Evolutionary conservation across 225 moss, liverwort and hornwort genomes (phyloP), one percentile per base, ranked within the genome.

Genomic region (Sphagnum tenellum): DNA sequence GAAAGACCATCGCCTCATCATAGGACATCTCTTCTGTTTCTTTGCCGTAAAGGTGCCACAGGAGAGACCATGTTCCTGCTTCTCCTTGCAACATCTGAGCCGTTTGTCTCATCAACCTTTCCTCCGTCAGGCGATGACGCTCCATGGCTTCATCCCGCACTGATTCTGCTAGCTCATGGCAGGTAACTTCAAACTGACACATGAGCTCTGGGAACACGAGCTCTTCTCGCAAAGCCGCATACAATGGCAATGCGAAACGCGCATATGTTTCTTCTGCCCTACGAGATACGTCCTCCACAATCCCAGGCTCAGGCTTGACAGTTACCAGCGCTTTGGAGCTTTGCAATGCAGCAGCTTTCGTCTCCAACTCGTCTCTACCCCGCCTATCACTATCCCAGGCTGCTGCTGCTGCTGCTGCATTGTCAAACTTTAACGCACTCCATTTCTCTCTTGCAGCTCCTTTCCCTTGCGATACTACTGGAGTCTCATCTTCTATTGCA

Each of bases 41-140:
- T 79, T 93, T 98, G 44, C 98, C 98, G 76, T 80, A 90, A 5
- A 98, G 76, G 73, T 93, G 83, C 98, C 98, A 98, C 48, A 98
- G 67, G 47, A 98, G 75, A 57, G 90, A 80, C 98, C 98, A 98
- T 45, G 93, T 78, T 59, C 93, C 89, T 6, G 98, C 89, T 84
- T 98, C 98, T 47, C 89, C 80, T 9, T 89, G 90, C 62, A 98
- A 73, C 93, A 98, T 98, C 64, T 83, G 87, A 49, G 90, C 86
- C 48, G 90, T 98, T 58, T 93, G 98, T 65, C 93, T 79, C 98
- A 93, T 98, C 70, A 93, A 79, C 5, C 98, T 77, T 74, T 98
- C 98, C 65, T 98, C 98, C 65, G 93, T 98, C 70, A 93, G 87
- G 45, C 93, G 87, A 65, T 98, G 98, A 64, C 89, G 85, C 62